A percentile compares a stretch with the other conserved stretches of the same genome.
These are phyloP conservation scores for Terfezia boudieri DNA, from an alignment of 495 filamentous ascomycete species.

Conservation along the genomic window DNA sequence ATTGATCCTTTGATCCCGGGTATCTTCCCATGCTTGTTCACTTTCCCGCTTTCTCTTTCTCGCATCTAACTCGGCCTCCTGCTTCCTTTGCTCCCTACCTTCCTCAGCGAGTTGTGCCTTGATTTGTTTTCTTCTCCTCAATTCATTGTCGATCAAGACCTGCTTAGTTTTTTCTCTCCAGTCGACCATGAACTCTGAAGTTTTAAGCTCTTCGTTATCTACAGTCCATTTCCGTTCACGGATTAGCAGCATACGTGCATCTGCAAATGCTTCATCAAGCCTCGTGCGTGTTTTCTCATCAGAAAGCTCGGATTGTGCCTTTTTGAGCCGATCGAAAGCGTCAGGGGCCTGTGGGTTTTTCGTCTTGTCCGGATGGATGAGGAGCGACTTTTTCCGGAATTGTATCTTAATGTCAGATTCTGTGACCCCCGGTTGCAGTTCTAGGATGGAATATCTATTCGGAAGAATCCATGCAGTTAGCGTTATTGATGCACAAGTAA, in stretches of 20 bases:
- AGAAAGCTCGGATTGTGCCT: conserved; percentile 72
- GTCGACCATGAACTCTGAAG: conserved; percentile 53
- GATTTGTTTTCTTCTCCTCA: conserved; percentile 56
- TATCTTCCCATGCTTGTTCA: conserved; percentile 84
- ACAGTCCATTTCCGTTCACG: conserved; percentile 80
- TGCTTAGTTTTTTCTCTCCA: conserved; percentile 84
- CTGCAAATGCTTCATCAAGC: conserved; percentile 86
- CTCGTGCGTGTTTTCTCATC: conserved; percentile 74
- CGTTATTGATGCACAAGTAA: conserved; percentile 1
- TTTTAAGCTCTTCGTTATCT: conserved; percentile 66
- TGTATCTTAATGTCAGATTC: conserved; percentile 86
- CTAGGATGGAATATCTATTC: conserved; percentile 70
- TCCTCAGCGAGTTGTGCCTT: conserved; percentile 96
- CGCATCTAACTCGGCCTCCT: conserved; percentile 65
- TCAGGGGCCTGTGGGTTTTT: conserved; percentile 76
- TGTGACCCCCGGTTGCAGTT: conserved; percentile 82
- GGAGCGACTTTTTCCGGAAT: conserved; percentile 89
- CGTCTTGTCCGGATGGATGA: conserved; percentile 98
- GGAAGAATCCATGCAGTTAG: conserved; percentile 3
- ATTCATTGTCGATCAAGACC: conserved; percentile 84
- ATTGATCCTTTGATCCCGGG: conserved; percentile 69
- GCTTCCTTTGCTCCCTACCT: conserved; percentile 66
- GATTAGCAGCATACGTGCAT: conserved; percentile 83
- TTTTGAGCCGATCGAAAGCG: conserved; percentile 91
- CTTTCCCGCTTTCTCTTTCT: conserved; percentile 84